Conservation (phyloP, 352 stramenopile species). For the Globisporangium rhizosaccharum region DNA sequence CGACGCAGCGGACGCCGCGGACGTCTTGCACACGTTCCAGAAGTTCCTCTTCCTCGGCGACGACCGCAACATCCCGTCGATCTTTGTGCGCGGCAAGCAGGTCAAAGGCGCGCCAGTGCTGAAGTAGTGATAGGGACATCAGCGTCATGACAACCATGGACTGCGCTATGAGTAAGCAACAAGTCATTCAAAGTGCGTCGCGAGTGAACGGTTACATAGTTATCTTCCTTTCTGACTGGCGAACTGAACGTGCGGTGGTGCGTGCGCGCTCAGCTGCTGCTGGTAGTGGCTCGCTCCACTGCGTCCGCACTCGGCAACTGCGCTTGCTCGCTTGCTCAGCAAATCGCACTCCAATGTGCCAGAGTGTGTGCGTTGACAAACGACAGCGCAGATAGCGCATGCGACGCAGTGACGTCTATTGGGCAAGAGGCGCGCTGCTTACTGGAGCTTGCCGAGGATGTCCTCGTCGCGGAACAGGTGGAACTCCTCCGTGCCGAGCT, state of each 20-base stretch:
- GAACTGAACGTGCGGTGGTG: no score
- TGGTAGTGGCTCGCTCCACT: no score
- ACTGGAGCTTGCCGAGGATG: constrained; percentile 96
- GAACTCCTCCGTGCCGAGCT: constrained; percentile 90
- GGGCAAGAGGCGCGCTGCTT: constrained; percentile 15
- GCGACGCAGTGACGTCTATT: no score
- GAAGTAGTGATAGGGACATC: not conserved
- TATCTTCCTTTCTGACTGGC: no score
- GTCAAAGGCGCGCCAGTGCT: constrained; percentile 28
- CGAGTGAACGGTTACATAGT: no score
- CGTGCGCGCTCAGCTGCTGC: no score
- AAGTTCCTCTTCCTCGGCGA: constrained; percentile 90
- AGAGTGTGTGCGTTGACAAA: not conserved
- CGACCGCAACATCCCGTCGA: constrained; percentile 85
- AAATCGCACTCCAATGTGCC: no score
- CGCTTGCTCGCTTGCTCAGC: no score
- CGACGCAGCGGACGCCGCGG: constrained; percentile 35
- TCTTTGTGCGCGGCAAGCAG: constrained; percentile 73
- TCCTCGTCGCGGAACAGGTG: constrained; percentile 95
- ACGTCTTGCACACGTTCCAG: constrained; percentile 79
- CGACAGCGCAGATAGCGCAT: not conserved
- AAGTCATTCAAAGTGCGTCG: no score
- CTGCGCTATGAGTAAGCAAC: not conserved
- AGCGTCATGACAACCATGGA: not conserved
- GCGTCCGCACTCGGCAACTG: no score